These are phyloP conservation scores for Paramecium primaurelia DNA, from an alignment of 73 alveolate species.

Conservation along the genomic window DNA sequence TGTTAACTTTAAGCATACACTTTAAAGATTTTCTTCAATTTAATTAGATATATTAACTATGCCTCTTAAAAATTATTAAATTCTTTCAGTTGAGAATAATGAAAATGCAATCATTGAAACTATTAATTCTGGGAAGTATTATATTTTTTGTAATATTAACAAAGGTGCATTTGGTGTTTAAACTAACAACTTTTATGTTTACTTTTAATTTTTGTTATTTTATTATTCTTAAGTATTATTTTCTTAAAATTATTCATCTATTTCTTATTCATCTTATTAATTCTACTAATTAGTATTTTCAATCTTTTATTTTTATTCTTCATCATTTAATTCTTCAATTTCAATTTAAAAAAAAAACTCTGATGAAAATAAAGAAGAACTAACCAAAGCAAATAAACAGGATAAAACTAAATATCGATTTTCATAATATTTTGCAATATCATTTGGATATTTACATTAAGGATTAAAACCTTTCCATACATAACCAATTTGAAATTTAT, in stretches of 20 bases:
- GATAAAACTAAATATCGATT: slow-evolving; percentile 26
- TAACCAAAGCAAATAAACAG: neutral
- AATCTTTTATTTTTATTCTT: neutral
- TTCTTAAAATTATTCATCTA: neutral
- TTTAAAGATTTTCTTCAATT: neutral
- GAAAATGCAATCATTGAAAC: neutral
- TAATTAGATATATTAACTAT: neutral
- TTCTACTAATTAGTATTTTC: neutral
- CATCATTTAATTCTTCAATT: neutral
- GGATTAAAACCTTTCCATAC: slow-evolving; percentile 10
- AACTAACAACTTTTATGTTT: neutral
- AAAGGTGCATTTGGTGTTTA: neutral
- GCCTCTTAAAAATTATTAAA: neutral
- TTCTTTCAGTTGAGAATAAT: neutral
- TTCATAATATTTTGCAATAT: neutral
- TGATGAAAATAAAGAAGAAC: neutral
- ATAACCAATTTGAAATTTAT: neutral
- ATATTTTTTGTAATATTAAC: neutral
- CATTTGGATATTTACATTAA: slow-evolving; percentile 10
- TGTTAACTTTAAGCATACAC: neutral
- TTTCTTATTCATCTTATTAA: neutral
- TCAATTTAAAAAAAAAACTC: neutral
- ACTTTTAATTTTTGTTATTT: neutral
- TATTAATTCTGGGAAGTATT: neutral
- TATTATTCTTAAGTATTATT: neutral